Conservation (phyloP, 1,284 basidiomycete genomes). For the Singerocomus rubriflavus region DNA sequence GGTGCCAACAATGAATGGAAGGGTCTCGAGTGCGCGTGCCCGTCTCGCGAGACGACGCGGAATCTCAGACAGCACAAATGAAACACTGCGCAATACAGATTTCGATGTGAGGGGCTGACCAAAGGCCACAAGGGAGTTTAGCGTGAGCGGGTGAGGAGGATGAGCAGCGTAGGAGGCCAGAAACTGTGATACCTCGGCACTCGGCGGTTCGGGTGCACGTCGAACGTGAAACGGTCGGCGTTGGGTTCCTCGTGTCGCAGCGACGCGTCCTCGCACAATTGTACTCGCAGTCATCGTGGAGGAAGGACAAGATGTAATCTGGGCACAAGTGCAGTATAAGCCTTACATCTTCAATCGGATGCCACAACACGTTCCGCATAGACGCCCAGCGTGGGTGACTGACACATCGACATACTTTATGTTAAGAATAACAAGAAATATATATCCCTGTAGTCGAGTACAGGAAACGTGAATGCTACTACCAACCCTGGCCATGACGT, state of each 20-base stretch:
- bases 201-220: constrained; percentile 28
- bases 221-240: constrained; percentile 24
- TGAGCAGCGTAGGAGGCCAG: constrained; percentile 33
- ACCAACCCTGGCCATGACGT: neutral
- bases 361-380: neutral
- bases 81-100: constrained; percentile 66
- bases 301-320: constrained; percentile 1
- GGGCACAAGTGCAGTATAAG: neutral
- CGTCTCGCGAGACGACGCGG: constrained; percentile 71
- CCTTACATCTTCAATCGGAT: neutral
- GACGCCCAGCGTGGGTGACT: neutral
- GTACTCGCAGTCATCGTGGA: constrained; percentile 10
- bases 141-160: constrained; percentile 51
- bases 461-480: constrained; percentile 16
- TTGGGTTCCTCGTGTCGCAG: constrained; percentile 5
- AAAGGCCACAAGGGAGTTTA: constrained; percentile 68
- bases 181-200: constrained; percentile 27
- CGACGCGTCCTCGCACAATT: constrained; percentile 1
- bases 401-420: constrained; percentile 3
- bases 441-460: constrained; percentile 28
- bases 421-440: constrained; percentile 26
- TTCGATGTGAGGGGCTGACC: constrained; percentile 67
- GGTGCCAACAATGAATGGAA: constrained; percentile 86
- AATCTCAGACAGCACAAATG: constrained; percentile 69
- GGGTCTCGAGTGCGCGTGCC: constrained; percentile 63